A percentile compares a stretch with the other conserved stretches of the same genome.
phyloP scores from a whole-genome alignment of 805 yeast species.

The Cyberlindnera galapagoensis region DNA sequence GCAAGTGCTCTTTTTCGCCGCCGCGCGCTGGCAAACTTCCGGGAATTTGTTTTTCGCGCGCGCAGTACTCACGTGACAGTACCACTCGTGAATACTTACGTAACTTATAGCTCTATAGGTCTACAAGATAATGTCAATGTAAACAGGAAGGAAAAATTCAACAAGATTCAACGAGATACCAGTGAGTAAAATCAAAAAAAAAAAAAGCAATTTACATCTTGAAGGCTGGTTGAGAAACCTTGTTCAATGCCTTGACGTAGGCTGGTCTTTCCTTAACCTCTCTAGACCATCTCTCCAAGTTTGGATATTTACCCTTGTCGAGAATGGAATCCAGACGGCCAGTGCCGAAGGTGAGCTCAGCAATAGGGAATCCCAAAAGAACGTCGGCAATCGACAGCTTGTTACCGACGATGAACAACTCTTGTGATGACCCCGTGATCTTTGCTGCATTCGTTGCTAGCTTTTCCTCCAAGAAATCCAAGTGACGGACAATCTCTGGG shows the following conservation, averaged over 20 bases:
- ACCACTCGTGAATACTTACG: too few species aligned
- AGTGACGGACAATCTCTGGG: slow-evolving; percentile 36
- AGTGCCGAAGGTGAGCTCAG: slow-evolving; percentile 20
- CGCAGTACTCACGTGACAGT: too few species aligned
- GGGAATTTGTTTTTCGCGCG: too few species aligned
- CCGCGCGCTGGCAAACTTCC: too few species aligned
- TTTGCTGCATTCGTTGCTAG: neutral
- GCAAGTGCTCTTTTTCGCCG: too few species aligned
- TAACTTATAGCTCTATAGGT: too few species aligned
- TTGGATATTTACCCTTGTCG: slow-evolving; percentile 22
- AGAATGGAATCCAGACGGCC: slow-evolving; percentile 8
- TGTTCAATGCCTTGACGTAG: slow-evolving; percentile 40
- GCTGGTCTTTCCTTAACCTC: slow-evolving; percentile 23
- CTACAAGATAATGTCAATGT: too few species aligned
- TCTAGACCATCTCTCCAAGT: slow-evolving; percentile 22
- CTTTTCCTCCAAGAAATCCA: slow-evolving; percentile 34
- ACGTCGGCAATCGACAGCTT: slow-evolving; percentile 53
- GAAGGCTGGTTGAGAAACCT: too few species aligned
- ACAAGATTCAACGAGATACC: too few species aligned
- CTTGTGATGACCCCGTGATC: slow-evolving; percentile 1
- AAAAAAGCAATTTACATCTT: slow-evolving; percentile 13
- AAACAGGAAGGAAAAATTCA: too few species aligned
- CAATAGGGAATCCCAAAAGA: slow-evolving; percentile 37
- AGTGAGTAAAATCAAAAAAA: neutral
- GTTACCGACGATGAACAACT: slow-evolving; percentile 39